Percentiles rank a stretch among this genome's conserved stretches.
Conservation (phyloP, 495 filamentous ascomycete species). For the Podospora pseudoanserina region DNA sequence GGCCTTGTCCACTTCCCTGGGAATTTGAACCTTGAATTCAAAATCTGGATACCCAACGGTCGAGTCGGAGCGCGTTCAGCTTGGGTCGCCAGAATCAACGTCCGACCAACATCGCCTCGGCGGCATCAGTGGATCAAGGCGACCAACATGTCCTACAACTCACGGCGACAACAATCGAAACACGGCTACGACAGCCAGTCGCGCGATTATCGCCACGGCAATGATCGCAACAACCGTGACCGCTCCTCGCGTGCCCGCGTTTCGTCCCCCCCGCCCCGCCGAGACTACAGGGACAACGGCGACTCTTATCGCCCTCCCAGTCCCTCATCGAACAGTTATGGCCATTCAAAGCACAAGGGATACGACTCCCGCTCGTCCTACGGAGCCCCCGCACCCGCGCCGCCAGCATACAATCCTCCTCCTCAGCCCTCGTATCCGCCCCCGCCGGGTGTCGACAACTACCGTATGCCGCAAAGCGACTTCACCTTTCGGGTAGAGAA, state of each 20-base stretch:
- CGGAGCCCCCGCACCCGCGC: conserved; percentile 3
- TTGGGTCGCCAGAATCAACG: not conserved
- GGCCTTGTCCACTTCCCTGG: not conserved
- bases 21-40: not conserved
- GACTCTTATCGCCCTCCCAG: not conserved
- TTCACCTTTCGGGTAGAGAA: conserved; percentile 46
- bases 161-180: conserved; percentile 7
- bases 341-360: conserved; percentile 11
- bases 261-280: not conserved
- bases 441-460: conserved; percentile 17
- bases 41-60: not conserved
- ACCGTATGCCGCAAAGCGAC: conserved; percentile 40
- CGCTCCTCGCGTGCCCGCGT: not conserved
- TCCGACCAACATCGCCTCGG: not conserved
- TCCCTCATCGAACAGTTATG: conserved; percentile 10
- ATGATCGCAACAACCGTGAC: conserved; percentile 13
- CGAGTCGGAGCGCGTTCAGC: not conserved
- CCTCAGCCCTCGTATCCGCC: conserved; percentile 6
- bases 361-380: conserved; percentile 7
- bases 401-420: not conserved
- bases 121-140: not conserved
- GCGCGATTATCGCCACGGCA: conserved; percentile 17
- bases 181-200: conserved; percentile 9
- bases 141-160: conserved; percentile 15
- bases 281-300: conserved; percentile 2